A percentile compares a stretch with the other conserved stretches of the same genome.
Evolutionary conservation across 1,284 basidiomycete species (phyloP).

Genomic region (Boletellus deceptivus): DNA sequence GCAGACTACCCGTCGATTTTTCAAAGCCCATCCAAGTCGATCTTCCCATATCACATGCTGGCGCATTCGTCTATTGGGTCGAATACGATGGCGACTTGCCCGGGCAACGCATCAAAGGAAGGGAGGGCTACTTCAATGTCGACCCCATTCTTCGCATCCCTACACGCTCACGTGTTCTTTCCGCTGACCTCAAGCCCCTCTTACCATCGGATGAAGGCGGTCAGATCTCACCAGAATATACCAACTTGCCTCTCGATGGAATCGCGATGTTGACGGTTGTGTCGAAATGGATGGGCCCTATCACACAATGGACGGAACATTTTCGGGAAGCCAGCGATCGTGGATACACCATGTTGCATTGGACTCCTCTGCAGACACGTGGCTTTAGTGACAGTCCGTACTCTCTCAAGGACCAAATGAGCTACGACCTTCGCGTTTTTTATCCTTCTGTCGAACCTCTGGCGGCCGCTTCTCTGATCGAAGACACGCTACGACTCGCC

Average conservation of each 20-base stretch:
- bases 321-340: conserved; percentile 81
- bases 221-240: conserved; percentile 44
- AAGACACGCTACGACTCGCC: conserved; percentile 65
- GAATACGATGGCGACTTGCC: conserved; percentile 74
- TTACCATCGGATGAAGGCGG: conserved; percentile 49
- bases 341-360: conserved; percentile 96
- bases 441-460: conserved; percentile 45
- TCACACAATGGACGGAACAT: conserved; percentile 72
- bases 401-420: conserved; percentile 83
- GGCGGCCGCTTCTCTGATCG: conserved; percentile 54
- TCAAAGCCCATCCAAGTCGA: conserved; percentile 90
- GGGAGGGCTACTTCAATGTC: conserved; percentile 93
- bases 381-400: conserved; percentile 89
- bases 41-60: conserved; percentile 91
- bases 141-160: conserved; percentile 83
- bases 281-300: conserved; percentile 95
- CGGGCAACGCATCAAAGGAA: conserved; percentile 67
- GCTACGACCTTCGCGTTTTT: conserved; percentile 78
- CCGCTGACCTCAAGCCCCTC: conserved; percentile 50
- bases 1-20: conserved; percentile 75
- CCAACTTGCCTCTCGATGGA: conserved; percentile 80
- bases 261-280: conserved; percentile 85
- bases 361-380: conserved; percentile 88
- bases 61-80: conserved; percentile 91
- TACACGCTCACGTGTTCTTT: conserved; percentile 70